Conservation (phyloP, 805 yeast species). For the Yarrowia sp. region DNA sequence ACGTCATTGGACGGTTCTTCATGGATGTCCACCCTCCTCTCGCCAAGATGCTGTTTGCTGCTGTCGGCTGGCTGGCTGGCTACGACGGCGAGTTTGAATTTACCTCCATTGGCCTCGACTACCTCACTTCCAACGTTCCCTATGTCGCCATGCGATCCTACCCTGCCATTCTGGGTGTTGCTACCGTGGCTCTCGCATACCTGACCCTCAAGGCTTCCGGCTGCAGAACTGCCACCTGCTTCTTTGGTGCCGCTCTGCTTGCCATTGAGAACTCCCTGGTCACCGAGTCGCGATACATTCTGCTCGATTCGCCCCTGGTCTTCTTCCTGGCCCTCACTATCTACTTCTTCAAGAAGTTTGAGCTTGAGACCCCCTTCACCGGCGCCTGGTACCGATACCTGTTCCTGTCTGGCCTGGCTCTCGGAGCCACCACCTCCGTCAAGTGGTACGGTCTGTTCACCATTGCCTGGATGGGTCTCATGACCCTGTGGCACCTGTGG, state of each 20-base stretch:
- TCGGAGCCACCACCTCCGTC: slow-evolving; percentile 59
- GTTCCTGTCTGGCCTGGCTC: slow-evolving; percentile 46
- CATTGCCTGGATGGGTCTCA: slow-evolving; percentile 57
- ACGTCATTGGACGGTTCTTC: slow-evolving; percentile 61
- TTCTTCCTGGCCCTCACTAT: slow-evolving; percentile 48
- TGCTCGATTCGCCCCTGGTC: slow-evolving; percentile 47
- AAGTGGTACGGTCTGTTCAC: slow-evolving; percentile 74
- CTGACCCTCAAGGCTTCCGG: slow-evolving; percentile 55
- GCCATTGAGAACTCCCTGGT: slow-evolving; percentile 64
- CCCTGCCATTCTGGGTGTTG: slow-evolving; percentile 55
- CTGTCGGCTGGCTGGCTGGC: slow-evolving; percentile 52
- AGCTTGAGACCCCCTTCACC: slow-evolving; percentile 47
- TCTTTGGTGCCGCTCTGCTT: slow-evolving; percentile 52
- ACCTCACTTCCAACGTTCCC: slow-evolving; percentile 44
- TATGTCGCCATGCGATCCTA: slow-evolving; percentile 57
- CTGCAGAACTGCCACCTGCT: slow-evolving; percentile 51
- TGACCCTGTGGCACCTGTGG: slow-evolving; percentile 62
- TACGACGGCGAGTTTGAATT: slow-evolving; percentile 51
- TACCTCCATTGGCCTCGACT: slow-evolving; percentile 47
- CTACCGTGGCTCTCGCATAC: slow-evolving; percentile 53
- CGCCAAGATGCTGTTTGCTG: slow-evolving; percentile 57
- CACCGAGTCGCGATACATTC: slow-evolving; percentile 56
- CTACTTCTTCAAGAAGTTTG: slow-evolving; percentile 51
- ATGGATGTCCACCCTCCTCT: slow-evolving; percentile 75
- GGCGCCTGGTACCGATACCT: slow-evolving; percentile 54